Percentiles rank a stretch among this genome's conserved stretches.
Conservation (phyloP, 345 rosid species). For the Salix suchowensis region DNA sequence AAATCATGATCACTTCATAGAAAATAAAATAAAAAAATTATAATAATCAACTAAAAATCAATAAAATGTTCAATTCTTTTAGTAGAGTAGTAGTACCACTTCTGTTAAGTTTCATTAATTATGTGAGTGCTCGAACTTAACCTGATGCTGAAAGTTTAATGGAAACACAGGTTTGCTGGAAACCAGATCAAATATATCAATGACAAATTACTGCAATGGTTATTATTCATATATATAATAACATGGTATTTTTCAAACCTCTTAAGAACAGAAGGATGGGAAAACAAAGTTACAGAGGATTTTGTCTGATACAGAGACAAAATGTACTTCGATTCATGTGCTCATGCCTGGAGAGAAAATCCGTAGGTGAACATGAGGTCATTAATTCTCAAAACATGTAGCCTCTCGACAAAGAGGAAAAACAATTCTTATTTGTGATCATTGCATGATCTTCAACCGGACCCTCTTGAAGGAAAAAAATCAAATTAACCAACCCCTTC, state of each 20-base stretch:
- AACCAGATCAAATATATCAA: background rate
- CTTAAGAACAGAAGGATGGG: background rate
- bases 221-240: too few species aligned
- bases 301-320: conserved; percentile 31
- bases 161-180: background rate
- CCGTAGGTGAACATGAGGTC: conserved; percentile 12
- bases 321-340: conserved; percentile 18
- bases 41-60: background rate
- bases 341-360: background rate
- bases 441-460: conserved; percentile 11
- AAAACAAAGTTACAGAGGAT: conserved; percentile 7
- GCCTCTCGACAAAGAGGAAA: conserved; percentile 22
- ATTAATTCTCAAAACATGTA: conserved; percentile 19
- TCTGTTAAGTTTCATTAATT: background rate
- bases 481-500: background rate
- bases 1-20: accelerated
- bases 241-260: background rate
- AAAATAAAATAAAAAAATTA: background rate
- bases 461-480: background rate
- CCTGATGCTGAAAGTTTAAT: background rate
- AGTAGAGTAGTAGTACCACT: too few species aligned
- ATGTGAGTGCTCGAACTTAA: background rate
- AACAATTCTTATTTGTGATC: conserved; percentile 13
- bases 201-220: background rate
- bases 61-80: background rate